phyloP scores from a whole-genome alignment of 2,329 filamentous ascomycete genomes.

The Fusarium mangiferae region DNA sequence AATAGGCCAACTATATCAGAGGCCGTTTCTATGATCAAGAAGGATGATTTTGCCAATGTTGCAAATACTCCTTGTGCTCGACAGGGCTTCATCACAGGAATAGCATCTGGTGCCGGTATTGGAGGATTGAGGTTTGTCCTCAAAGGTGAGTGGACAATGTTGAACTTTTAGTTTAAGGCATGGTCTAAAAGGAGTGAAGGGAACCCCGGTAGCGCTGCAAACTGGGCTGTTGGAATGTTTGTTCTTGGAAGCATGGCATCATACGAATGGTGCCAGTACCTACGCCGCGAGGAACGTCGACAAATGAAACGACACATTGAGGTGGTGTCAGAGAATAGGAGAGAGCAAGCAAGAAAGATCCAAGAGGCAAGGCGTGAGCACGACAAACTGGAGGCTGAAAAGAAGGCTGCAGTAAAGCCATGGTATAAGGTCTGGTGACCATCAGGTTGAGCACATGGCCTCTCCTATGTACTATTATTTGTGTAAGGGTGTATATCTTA shows the following conservation, averaged over 20 bases:
- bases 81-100: slow-evolving; percentile 84
- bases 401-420: slow-evolving; percentile 51
- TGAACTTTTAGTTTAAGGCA: neutral
- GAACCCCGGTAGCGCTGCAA: slow-evolving; percentile 66
- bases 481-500: slow-evolving; percentile 38
- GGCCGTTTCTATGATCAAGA: slow-evolving; percentile 73
- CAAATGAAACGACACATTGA: slow-evolving; percentile 89
- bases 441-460: neutral
- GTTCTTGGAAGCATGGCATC: slow-evolving; percentile 74
- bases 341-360: slow-evolving; percentile 57
- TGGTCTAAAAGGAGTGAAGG: slow-evolving; percentile 41
- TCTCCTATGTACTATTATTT: slow-evolving; percentile 32
- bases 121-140: slow-evolving; percentile 80
- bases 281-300: slow-evolving; percentile 77
- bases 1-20: slow-evolving; percentile 60
- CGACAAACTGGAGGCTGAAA: slow-evolving; percentile 47
- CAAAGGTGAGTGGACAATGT: slow-evolving; percentile 68
- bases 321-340: slow-evolving; percentile 63
- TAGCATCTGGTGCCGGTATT: slow-evolving; percentile 79
- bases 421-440: slow-evolving; percentile 69
- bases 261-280: slow-evolving; percentile 87
- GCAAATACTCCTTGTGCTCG: slow-evolving; percentile 86
- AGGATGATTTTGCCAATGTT: slow-evolving; percentile 75
- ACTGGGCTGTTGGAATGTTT: slow-evolving; percentile 87
- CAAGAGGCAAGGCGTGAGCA: slow-evolving; percentile 54